Base-by-base conservation (phyloP, 768 basidiomycete genomes). In the Tricholoma furcatifolium region DNA sequence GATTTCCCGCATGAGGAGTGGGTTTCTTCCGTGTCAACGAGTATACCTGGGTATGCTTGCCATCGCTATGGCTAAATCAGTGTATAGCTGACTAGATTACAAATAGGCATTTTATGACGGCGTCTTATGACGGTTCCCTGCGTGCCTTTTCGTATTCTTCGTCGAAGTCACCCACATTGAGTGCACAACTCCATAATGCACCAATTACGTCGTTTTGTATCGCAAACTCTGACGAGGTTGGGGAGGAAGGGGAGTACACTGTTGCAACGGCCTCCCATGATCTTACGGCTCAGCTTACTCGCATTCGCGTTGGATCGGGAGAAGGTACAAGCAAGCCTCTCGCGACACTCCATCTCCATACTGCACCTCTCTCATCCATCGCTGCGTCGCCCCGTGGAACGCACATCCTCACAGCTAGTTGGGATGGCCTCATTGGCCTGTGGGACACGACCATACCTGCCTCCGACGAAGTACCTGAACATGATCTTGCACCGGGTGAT, bases 1-100 rank as follows among this genome's bases (percentile, higher is more conserved):
- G 79, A 86, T 43, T 73, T 93, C 47, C 87, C 90, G 2, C 90
- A 93, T 56, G 88, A 98, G 48, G 94, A 98, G 57, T 98, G 96
- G 96, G 89, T 97, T 0, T 93, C 92, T 2, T 84, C 85, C 14
- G 79, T 92, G 17, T 85, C 83, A 5, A 87, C 83, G 64, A 68
- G 76, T 56, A 63, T 81, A 43, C 71, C 74, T 54, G 80, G 80
- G 87, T 88, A 48, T 14, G 55, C n/a, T n/a, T n/a, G n/a, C 40
- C 67, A 60, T 41, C 43, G 38, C 38, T 3, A 17, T 39, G 20
- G 18, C 41, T 17, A 44, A 32, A 39, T 27, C 38, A 34, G 41
- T 4, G 30, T 18, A 35, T 42, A 35, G 27, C 11, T 41, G 32
- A 56, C 43, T 58, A 39, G 23, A 50, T 53, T 35, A n/a, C 18